Conservation (phyloP, 495 filamentous ascomycete genomes). For the Daldinia loculata region DNA sequence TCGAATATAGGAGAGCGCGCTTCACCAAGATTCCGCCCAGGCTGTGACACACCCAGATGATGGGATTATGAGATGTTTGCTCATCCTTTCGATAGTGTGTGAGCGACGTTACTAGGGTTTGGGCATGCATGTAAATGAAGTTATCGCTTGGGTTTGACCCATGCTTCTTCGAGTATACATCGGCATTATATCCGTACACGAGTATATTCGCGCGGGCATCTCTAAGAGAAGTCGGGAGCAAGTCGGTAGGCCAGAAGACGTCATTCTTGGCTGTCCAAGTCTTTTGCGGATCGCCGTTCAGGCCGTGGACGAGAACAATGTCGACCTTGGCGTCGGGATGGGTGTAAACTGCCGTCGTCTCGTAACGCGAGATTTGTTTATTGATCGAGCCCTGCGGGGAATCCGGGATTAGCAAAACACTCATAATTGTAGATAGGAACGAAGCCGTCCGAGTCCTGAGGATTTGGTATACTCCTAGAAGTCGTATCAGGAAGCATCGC, state of each 20-base stretch:
- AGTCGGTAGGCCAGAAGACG: conserved; percentile 79
- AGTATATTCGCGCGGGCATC: conserved; percentile 72
- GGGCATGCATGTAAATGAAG: conserved; percentile 83
- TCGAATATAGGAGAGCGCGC: conserved; percentile 66
- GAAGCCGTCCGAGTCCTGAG: conserved; percentile 9
- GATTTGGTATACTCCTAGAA: conserved; percentile 14
- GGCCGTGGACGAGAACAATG: conserved; percentile 82
- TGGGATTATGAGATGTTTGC: conserved; percentile 68
- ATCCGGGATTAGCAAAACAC: conserved; percentile 33
- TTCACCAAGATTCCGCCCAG: conserved; percentile 86
- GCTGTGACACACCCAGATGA: conserved; percentile 87
- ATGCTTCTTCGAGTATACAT: conserved; percentile 66
- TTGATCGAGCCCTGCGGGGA: conserved; percentile 56
- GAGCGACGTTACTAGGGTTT: conserved; percentile 74
- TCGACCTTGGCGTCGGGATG: conserved; percentile 68
- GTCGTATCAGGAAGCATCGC: conserved; percentile 14
- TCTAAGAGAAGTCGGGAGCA: conserved; percentile 72
- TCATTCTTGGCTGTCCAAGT: conserved; percentile 76
- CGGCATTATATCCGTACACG: conserved; percentile 86
- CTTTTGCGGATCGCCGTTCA: conserved; percentile 78
- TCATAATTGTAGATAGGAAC: conserved; percentile 22
- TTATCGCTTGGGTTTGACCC: conserved; percentile 65
- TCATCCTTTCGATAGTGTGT: conserved; percentile 62
- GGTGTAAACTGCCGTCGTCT: conserved; percentile 72
- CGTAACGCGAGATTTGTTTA: conserved; percentile 69